Percentiles rank a stretch among this genome's conserved stretches.
Evolutionary conservation across 1,139 yeast species (phyloP).

Genomic region (Candida sojae): DNA sequence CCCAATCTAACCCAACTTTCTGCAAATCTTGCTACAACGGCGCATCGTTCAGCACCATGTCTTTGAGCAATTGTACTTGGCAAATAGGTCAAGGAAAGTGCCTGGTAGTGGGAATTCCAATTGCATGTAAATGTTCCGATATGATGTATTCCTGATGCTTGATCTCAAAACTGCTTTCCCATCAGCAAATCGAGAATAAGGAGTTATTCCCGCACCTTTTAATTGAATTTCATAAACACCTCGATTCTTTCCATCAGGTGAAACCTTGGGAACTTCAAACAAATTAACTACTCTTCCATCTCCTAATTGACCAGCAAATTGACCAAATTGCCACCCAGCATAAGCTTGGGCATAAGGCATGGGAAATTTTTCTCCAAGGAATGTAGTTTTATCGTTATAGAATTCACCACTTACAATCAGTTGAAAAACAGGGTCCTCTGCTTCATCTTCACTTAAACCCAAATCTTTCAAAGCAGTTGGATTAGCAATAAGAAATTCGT

Average conservation of each 20-base stretch:
- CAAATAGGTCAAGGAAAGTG: slow-evolving; percentile 67
- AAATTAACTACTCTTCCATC: slow-evolving; percentile 89
- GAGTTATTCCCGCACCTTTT: slow-evolving; percentile 91
- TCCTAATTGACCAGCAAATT: slow-evolving; percentile 95
- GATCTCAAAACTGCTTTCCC: slow-evolving; percentile 93
- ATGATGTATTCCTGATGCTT: slow-evolving; percentile 85
- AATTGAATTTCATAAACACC: slow-evolving; percentile 67
- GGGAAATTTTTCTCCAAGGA: slow-evolving; percentile 43
- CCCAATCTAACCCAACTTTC: slow-evolving; percentile 88
- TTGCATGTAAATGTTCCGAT: slow-evolving; percentile 76
- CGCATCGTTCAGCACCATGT: slow-evolving; percentile 74
- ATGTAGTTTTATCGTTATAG: slow-evolving; percentile 25
- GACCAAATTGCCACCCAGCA: slow-evolving; percentile 96
- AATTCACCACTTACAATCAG: slow-evolving; percentile 65
- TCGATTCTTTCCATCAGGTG: slow-evolving; percentile 26
- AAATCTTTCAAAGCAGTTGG: slow-evolving; percentile 62
- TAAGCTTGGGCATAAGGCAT: slow-evolving; percentile 89
- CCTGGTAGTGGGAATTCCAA: slow-evolving; percentile 90
- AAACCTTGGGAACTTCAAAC: slow-evolving; percentile 59
- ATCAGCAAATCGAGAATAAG: slow-evolving; percentile 92
- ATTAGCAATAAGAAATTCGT: slow-evolving; percentile 60
- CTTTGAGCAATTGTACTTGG: slow-evolving; percentile 81
- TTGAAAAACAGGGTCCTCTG: slow-evolving; percentile 46
- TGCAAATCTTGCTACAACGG: slow-evolving; percentile 82
- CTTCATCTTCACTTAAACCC: slow-evolving; percentile 43